Conservation (phyloP, 257 asterid genomes). For the Gentiana dahurica region DNA sequence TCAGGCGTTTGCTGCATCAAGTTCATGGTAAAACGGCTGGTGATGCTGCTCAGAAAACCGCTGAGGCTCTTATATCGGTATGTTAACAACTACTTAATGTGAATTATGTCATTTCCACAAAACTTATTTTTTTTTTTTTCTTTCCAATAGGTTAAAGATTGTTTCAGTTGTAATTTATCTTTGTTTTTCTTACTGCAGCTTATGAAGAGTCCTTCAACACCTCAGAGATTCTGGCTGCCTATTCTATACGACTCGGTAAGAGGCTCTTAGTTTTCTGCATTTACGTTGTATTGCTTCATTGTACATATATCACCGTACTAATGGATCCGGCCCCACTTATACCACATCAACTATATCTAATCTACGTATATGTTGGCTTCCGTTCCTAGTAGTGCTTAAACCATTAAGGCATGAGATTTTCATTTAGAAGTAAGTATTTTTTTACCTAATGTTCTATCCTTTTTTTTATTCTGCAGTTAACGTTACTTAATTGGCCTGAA, state of each 20-base stretch:
- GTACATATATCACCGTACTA: no score
- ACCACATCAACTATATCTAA: no score
- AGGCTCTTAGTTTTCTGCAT: slow-evolving; percentile 6
- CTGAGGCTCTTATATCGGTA: slow-evolving; percentile 74
- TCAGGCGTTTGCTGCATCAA: slow-evolving; percentile 71
- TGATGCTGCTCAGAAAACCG: slow-evolving; percentile 65
- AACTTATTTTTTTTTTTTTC: no score
- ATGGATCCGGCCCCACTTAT: no score
- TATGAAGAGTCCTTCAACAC: slow-evolving; percentile 87
- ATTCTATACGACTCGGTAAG: slow-evolving; percentile 80
- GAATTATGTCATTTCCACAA: background rate
- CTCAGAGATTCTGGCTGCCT: slow-evolving; percentile 83
- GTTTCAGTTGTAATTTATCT: background rate
- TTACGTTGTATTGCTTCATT: background rate
- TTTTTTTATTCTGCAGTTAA: slow-evolving; percentile 40
- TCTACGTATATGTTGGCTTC: no score
- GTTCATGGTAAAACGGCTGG: slow-evolving; percentile 43
- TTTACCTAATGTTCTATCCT: no score
- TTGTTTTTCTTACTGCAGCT: slow-evolving; percentile 48
- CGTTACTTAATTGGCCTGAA: slow-evolving; percentile 67
- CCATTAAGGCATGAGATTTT: no score
- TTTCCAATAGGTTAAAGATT: no score
- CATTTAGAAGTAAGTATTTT: no score
- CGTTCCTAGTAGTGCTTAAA: no score
- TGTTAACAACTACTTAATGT: slow-evolving; percentile 2